Evolutionary conservation across 805 yeast genomes (phyloP).

Genomic region (Schizosaccharomyces lindneri): DNA sequence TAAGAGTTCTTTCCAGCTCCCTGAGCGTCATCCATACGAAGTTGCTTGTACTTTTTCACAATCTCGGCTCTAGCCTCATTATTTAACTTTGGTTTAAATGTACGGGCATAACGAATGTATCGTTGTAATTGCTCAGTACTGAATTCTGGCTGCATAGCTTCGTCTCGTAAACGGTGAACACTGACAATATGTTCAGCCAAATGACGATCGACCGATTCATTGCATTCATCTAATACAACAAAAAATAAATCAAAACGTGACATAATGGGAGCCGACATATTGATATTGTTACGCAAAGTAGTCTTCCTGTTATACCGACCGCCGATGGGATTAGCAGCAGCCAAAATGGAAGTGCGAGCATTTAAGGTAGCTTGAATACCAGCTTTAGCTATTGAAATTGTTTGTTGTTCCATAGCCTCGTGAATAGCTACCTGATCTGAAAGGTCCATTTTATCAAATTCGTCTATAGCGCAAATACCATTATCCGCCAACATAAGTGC

Average conservation of each 20-base stretch:
- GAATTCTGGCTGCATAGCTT: constrained; percentile 71
- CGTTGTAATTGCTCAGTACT: constrained; percentile 69
- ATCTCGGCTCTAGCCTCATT: constrained; percentile 53
- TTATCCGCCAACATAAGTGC: constrained; percentile 96
- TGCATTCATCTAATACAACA: constrained; percentile 83
- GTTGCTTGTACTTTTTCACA: constrained; percentile 57
- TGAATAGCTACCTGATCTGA: constrained; percentile 94
- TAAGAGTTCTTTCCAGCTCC: constrained; percentile 62
- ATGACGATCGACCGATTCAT: constrained; percentile 69
- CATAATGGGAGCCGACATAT: constrained; percentile 97
- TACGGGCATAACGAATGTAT: constrained; percentile 74
- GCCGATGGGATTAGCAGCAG: constrained; percentile 98
- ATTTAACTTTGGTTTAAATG: constrained; percentile 75
- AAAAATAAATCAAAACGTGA: constrained; percentile 90
- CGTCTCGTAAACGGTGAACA: constrained; percentile 73
- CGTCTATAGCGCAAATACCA: constrained; percentile 95
- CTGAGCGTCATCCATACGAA: constrained; percentile 74
- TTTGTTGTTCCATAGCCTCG: constrained; percentile 99
- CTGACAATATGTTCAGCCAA: constrained; percentile 82
- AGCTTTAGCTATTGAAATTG: constrained; percentile 93
- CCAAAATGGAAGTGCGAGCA: constrained; percentile 86
- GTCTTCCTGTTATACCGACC: constrained; percentile 80
- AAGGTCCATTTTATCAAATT: constrained; percentile 92
- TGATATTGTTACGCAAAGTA: constrained; percentile 62
- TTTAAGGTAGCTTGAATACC: constrained; percentile 95